Evolutionary conservation across 192 early-diverging fungal genomes (phyloP), one percentile per base, ranked within the genome.

Genomic region (Rhizophagus prolifer): DNA sequence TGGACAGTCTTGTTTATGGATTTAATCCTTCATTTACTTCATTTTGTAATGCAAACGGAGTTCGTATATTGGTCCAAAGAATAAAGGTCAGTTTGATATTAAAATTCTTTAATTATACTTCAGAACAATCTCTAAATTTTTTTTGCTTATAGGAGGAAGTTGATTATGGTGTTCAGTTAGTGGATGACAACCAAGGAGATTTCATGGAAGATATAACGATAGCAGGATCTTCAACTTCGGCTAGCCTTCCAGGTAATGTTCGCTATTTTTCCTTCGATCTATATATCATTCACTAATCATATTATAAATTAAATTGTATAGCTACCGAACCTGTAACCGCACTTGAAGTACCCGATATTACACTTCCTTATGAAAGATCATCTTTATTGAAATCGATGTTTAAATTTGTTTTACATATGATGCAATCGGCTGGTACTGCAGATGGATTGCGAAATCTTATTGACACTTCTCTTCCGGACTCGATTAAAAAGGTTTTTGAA

Each of bases 391-490:
- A 97, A 64, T 89, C 94, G 46, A 89, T 96, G 87, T 87, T 98
- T 74, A 97, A 97, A 83, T 91, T 96, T 81, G 86, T 96, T 30
- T 86, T 94, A 63, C 94, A 96, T 75, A 91, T 98, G 92, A 91
- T 97, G 91, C 95, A 98, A 82, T 91, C 92, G n/a, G 87, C 95
- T 23, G 94, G 94, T 9, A 93, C 91, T 30, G 90, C 92, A 25
- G 97, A 98, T 78, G 89, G 95, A 3, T 80, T 99, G 80, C 91
- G 98, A 25, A 99, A 98, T 77, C 81, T 99, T 74, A 95, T 98
- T 41, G 98, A 99, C 47, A 93, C 94, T 5, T 75, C 90, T 38
- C 81, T 98, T 30, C 96, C 98, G 5, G 54, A 79, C 19, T 92
- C 95, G 8, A 77, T 99, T 47, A 84, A 87, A 74, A 76, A 77